Conservation (phyloP, 306 rosid species). For the Betula pendula region DNA sequence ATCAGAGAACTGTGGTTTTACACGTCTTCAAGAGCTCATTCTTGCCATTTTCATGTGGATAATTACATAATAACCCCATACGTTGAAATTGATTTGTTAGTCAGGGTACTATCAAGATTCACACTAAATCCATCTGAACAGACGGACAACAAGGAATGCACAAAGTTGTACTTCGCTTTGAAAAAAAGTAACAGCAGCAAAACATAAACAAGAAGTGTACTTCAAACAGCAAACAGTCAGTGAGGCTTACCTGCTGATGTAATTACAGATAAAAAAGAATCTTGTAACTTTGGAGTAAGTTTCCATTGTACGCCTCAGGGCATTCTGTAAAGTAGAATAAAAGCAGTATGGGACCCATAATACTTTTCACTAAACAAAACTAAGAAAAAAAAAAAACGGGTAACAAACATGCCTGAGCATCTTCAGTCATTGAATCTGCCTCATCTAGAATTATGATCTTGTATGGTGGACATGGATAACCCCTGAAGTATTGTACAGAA, state of each 20-base stretch:
- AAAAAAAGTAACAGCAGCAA: background rate
- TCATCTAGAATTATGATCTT: constrained; percentile 93
- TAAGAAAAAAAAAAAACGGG: background rate
- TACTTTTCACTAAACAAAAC: background rate
- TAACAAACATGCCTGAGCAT: constrained; percentile 74
- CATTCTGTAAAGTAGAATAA: constrained; percentile 62
- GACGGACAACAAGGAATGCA: background rate
- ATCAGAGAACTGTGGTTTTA: background rate
- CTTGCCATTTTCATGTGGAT: background rate
- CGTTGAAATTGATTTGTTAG: background rate
- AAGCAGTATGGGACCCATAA: constrained; percentile 9
- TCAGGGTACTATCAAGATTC: background rate
- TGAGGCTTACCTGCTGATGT: constrained; percentile 74
- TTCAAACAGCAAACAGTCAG: background rate
- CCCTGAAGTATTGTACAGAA: constrained; percentile 42
- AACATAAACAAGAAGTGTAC: background rate
- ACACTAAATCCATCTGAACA: background rate
- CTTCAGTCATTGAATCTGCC: constrained; percentile 99
- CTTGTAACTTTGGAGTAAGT: constrained; percentile 90
- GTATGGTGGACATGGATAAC: constrained; percentile 84
- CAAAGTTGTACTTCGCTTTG: background rate
- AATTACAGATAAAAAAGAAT: constrained; percentile 94
- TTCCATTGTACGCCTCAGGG: constrained; percentile 92
- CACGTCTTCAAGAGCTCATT: background rate
- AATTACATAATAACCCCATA: background rate